Conservation (phyloP, 2,329 filamentous ascomycete species). For the Aspergillus sp. region DNA sequence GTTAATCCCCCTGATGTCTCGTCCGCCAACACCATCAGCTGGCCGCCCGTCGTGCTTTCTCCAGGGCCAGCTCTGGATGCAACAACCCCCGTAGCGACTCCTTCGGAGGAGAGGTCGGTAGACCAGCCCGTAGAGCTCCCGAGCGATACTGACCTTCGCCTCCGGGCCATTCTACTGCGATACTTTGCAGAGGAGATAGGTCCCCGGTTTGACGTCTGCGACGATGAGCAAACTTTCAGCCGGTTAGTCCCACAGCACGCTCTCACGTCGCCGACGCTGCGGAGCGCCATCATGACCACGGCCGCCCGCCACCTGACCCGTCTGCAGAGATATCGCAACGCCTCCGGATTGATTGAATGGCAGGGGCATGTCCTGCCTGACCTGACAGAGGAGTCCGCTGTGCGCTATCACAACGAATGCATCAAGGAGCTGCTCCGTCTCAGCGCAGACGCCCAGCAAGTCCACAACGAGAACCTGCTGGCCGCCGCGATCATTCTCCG, state of each 20-base stretch:
- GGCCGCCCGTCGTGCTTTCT: too few species aligned
- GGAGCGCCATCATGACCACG: constrained; percentile 39
- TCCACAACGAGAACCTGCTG: constrained; percentile 39
- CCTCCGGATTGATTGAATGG: constrained; percentile 17
- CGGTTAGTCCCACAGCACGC: constrained; percentile 43
- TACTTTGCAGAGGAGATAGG: constrained; percentile 8
- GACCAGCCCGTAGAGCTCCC: too few species aligned
- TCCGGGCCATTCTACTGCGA: constrained; percentile 5
- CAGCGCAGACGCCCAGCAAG: constrained; percentile 34
- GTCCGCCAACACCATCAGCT: too few species aligned
- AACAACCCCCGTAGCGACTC: too few species aligned
- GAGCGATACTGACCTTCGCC: too few species aligned
- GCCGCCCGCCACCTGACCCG: constrained; percentile 39
- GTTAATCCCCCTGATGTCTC: too few species aligned
- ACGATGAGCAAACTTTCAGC: constrained; percentile 42
- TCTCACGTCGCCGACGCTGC: constrained; percentile 39
- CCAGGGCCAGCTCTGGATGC: too few species aligned
- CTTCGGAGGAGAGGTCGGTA: too few species aligned
- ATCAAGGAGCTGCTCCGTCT: constrained; percentile 41
- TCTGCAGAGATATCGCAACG: constrained; percentile 23
- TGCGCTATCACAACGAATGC: constrained; percentile 44
- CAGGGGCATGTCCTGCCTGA: constrained; percentile 26
- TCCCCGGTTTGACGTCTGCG: constrained; percentile 42
- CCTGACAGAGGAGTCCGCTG: constrained; percentile 35
- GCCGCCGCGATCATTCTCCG: constrained; percentile 38